Percentiles rank a stretch among this genome's conserved stretches.
These are phyloP conservation scores for Lanmaoa pseudosensibilis DNA, from an alignment of 768 basidiomycete genomes.

Conservation along the genomic window DNA sequence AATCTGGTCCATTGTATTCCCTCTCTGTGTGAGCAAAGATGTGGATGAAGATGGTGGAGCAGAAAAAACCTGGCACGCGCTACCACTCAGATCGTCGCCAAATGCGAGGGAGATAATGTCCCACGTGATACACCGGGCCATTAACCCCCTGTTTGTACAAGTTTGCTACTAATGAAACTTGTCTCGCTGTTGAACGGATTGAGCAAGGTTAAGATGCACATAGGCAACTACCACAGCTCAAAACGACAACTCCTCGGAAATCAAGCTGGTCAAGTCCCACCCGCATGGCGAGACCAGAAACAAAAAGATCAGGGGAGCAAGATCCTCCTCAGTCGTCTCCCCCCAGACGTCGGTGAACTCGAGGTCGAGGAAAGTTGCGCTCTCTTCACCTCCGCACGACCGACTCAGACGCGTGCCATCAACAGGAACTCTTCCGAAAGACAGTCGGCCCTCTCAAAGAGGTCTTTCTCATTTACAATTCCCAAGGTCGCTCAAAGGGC, in stretches of 20 bases:
- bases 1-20: constrained; percentile 32
- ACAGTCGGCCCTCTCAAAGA: constrained; percentile 76
- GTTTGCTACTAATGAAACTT: too few species aligned
- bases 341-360: constrained; percentile 63
- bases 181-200: too few species aligned
- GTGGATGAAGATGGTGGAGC: constrained; percentile 3
- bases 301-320: constrained; percentile 53
- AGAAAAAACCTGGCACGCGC: not conserved
- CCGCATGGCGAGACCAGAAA: constrained; percentile 57
- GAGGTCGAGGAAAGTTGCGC: constrained; percentile 60
- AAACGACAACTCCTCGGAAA: constrained; percentile 62
- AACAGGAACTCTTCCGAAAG: constrained; percentile 73
- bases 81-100: not conserved
- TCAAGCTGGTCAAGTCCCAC: constrained; percentile 52
- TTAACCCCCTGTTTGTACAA: too few species aligned
- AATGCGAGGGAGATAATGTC: not conserved
- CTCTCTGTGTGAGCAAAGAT: too few species aligned
- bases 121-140: constrained; percentile 15
- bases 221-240: constrained; percentile 49
- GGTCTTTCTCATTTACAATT: constrained; percentile 71
- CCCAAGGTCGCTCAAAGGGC: constrained; percentile 72
- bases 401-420: constrained; percentile 8
- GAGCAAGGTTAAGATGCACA: too few species aligned
- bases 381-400: not conserved
- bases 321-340: constrained; percentile 65